phyloP scores from a whole-genome alignment of 768 basidiomycete species.

The Tricholomella constricta region DNA sequence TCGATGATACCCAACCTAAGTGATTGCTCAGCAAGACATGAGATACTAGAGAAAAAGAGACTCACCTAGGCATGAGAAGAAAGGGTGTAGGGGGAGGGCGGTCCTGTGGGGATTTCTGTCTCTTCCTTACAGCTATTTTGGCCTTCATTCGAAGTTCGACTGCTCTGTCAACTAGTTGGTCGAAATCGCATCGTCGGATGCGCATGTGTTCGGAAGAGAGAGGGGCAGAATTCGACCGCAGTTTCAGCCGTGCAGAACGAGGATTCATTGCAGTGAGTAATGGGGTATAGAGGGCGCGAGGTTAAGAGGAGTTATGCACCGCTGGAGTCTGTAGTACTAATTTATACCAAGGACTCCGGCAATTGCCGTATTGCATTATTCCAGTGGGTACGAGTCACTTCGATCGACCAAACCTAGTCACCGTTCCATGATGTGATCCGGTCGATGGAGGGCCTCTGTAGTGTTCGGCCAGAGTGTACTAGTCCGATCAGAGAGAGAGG shows the following conservation, averaged over 20 bases:
- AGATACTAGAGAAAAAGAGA: not conserved
- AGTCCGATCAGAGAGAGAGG: not conserved
- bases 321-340: not conserved
- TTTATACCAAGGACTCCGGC: slow-evolving; percentile 4
- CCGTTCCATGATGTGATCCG: slow-evolving; percentile 1
- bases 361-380: not conserved
- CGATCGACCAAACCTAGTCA: slow-evolving; percentile 7
- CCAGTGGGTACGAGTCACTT: slow-evolving; percentile 6
- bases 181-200: slow-evolving; percentile 1
- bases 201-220: not conserved
- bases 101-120: not conserved
- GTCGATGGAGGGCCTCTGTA: not conserved
- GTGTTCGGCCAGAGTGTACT: not conserved
- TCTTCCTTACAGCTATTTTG: not conserved
- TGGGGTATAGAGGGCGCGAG: not conserved
- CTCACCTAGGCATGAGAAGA: slow-evolving; percentile 22
- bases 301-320: not conserved
- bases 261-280: slow-evolving; percentile 3
- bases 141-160: slow-evolving; percentile 5
- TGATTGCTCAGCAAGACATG: not conserved
- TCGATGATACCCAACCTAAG: slow-evolving; percentile 46
- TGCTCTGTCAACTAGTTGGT: not conserved
- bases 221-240: slow-evolving; percentile 10
- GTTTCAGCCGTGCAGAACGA: not conserved
- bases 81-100: not conserved